Percentiles rank a stretch among this genome's conserved stretches.
phyloP scores from a whole-genome alignment of 257 asterid genomes.

The Nicotiana benthamiana region DNA sequence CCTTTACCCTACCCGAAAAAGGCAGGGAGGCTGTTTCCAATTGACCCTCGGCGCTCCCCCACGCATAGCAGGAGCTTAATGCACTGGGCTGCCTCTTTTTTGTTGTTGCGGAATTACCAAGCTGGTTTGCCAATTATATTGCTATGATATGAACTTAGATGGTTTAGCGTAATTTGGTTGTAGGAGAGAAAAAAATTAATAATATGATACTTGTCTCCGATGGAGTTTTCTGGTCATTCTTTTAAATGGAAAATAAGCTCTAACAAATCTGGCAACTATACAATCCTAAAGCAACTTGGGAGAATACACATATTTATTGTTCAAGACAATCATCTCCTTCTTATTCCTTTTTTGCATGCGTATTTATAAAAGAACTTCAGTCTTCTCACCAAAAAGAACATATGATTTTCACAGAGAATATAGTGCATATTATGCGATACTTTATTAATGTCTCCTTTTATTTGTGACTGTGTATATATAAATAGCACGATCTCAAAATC shows the following conservation, averaged over 20 bases:
- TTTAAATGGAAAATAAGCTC: neutral
- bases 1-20: no score
- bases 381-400: neutral
- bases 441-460: neutral
- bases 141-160: neutral
- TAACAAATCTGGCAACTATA: neutral
- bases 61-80: no score
- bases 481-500: neutral
- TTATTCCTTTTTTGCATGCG: neutral
- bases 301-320: neutral
- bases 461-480: neutral
- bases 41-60: no score
- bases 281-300: neutral
- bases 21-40: no score
- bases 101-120: neutral
- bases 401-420: neutral
- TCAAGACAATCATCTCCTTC: neutral
- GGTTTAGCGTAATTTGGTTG: neutral
- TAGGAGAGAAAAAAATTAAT: neutral
- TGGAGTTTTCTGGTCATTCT: neutral
- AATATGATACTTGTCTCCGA: neutral
- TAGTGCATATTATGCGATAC: neutral
- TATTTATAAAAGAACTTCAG: neutral
- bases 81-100: neutral
- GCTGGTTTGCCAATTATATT: neutral